A percentile compares a stretch with the other conserved stretches of the same genome.
These are phyloP conservation scores for Zygosaccharomyces pseudobailii DNA, from an alignment of 1,139 yeast genomes.

Conservation along the genomic window DNA sequence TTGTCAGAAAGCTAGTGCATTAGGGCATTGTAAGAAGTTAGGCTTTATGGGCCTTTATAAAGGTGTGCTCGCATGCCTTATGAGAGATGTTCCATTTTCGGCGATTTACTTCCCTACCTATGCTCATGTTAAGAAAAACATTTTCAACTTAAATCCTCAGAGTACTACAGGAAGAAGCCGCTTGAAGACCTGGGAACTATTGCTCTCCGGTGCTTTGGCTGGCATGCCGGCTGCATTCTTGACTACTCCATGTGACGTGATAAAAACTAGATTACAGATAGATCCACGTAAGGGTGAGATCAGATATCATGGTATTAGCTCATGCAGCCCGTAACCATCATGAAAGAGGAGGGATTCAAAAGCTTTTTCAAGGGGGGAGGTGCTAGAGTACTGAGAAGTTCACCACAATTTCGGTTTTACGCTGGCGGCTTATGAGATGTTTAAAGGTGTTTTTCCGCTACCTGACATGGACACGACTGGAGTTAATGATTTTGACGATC, in stretches of 20 bases:
- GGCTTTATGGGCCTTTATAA: conserved; percentile 85
- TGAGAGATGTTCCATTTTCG: conserved; percentile 94
- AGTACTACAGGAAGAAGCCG: conserved; percentile 42
- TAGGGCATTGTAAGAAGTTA: conserved; percentile 68
- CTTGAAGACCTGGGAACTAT: conserved; percentile 76
- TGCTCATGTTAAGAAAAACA: conserved; percentile 80
- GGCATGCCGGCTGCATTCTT: conserved; percentile 98
- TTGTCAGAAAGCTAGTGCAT: conserved; percentile 48
- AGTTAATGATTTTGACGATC: conserved; percentile 14
- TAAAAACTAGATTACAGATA: conserved; percentile 90
- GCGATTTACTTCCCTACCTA: conserved; percentile 97
- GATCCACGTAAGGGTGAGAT: conserved; percentile 76
- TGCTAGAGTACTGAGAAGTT: conserved; percentile 90
- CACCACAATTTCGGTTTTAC: conserved; percentile 98
- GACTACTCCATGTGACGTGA: conserved; percentile 95
- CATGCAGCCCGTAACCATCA: conserved; percentile 73
- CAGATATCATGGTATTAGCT: conserved; percentile 64
- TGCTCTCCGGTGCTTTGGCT: conserved; percentile 87
- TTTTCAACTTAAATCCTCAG: conserved; percentile 79
- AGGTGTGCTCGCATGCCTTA: conserved; percentile 87
- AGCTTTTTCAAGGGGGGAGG: conserved; percentile 97
- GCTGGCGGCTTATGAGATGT: conserved; percentile 88
- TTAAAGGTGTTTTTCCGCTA: conserved; percentile 57
- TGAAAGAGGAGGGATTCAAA: conserved; percentile 68
- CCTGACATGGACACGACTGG: conserved; percentile 28